Evolutionary conservation across 73 alveolate species (phyloP).

Genomic region (Breviolum minutum): DNA sequence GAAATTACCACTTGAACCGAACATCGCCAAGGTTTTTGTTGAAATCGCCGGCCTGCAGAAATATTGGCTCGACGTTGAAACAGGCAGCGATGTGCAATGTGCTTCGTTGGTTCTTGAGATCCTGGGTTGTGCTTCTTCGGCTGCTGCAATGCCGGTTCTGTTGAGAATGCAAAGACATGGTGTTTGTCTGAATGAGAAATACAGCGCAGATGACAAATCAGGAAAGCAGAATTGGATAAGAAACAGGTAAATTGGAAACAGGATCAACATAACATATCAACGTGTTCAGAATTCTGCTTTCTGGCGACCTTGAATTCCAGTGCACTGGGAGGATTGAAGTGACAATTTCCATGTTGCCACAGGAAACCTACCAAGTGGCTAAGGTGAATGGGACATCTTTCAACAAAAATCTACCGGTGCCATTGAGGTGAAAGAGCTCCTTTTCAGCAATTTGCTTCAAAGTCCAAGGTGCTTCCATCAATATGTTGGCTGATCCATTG

Average conservation of each 20-base stretch:
- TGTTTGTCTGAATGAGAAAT: neutral
- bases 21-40: too few relatives aligned
- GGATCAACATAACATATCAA: neutral
- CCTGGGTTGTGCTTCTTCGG: neutral
- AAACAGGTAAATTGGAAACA: neutral
- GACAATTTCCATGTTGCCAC: too few relatives aligned
- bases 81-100: conserved; percentile 48
- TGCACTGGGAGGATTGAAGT: too few relatives aligned
- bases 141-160: neutral
- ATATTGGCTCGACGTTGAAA: neutral
- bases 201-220: neutral
- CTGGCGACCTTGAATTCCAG: too few relatives aligned
- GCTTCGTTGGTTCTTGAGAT: conserved; percentile 46
- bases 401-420: too few relatives aligned
- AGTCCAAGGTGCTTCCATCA: neutral
- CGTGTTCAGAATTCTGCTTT: too few relatives aligned
- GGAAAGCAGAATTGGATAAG: neutral
- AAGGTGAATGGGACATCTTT: too few relatives aligned
- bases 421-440: too few relatives aligned
- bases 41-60: neutral
- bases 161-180: too few relatives aligned
- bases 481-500: conserved; percentile 8
- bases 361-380: too few relatives aligned
- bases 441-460: too few relatives aligned
- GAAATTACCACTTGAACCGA: too few relatives aligned